These are phyloP conservation scores for Phialophora chinensis DNA, from an alignment of 2,329 filamentous ascomycete species.

Conservation along the genomic window DNA sequence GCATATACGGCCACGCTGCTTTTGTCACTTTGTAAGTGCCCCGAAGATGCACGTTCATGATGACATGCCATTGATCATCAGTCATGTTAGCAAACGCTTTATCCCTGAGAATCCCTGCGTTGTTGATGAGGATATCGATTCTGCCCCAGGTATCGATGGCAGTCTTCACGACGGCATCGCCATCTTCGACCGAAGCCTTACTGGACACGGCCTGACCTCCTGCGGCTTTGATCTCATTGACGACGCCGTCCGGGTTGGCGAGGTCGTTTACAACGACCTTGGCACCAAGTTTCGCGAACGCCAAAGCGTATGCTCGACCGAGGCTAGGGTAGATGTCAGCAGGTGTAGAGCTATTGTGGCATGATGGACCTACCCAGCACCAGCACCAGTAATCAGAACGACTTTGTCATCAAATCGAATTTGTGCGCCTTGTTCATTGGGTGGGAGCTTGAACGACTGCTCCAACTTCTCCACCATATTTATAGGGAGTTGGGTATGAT, in stretches of 20 bases:
- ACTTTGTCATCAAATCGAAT: constrained; percentile 42
- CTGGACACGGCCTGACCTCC: constrained; percentile 89
- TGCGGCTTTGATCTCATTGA: constrained; percentile 85
- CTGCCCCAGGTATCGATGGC: constrained; percentile 92
- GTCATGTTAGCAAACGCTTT: constrained; percentile 99
- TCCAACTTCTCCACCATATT: too few relatives aligned
- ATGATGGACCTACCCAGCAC: constrained; percentile 43
- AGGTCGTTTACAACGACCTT: constrained; percentile 93
- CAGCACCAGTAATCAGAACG: constrained; percentile 25
- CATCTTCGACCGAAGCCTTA: constrained; percentile 91
- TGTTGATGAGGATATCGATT: constrained; percentile 94
- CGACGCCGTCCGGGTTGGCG: constrained; percentile 83
- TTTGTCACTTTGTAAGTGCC: constrained; percentile 96
- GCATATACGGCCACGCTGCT: constrained; percentile 94
- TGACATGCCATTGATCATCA: constrained; percentile 87
- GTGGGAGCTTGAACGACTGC: too few relatives aligned
- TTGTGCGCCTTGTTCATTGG: constrained; percentile 56
- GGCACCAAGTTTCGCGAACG: constrained; percentile 81
- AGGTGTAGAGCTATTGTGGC: neutral
- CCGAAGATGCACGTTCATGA: constrained; percentile 87
- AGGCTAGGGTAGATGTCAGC: constrained; percentile 67
- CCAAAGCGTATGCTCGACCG: constrained; percentile 84
- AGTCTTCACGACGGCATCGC: constrained; percentile 84
- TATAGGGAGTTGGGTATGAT: too few relatives aligned
- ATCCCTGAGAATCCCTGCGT: constrained; percentile 94